Conservation (phyloP, 2,329 filamentous ascomycete genomes). For the Ilyonectria sp. region DNA sequence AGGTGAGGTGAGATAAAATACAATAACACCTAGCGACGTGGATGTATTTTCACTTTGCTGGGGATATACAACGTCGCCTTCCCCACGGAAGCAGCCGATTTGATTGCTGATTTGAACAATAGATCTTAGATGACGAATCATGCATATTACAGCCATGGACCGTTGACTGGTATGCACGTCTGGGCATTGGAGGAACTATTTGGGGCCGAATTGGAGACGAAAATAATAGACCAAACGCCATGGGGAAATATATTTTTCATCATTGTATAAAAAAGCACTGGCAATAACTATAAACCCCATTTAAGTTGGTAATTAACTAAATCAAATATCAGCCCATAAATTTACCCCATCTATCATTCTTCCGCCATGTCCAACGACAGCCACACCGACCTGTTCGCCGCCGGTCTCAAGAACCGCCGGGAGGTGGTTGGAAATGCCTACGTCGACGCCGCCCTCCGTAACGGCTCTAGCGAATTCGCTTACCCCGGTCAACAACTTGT, state of each 20-base stretch:
- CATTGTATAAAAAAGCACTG: background rate
- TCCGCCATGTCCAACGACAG: conserved; percentile 20
- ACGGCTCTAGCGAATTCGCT: conserved; percentile 67
- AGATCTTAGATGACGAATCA: background rate
- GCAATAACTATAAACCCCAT: too few relatives aligned
- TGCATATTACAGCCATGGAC: background rate
- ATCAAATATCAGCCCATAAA: background rate
- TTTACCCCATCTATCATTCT: background rate
- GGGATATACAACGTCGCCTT: background rate
- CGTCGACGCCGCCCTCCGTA: conserved; percentile 68
- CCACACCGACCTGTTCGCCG: conserved; percentile 64
- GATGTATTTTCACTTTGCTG: background rate
- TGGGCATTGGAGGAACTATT: background rate
- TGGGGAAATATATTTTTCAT: background rate
- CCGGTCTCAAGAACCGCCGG: conserved; percentile 71
- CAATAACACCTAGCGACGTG: background rate
- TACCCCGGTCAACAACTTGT: conserved; percentile 73
- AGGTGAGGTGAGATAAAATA: background rate
- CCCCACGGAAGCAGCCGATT: background rate
- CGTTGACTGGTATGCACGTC: too few relatives aligned
- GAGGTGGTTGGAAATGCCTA: conserved; percentile 72
- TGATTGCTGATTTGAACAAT: background rate
- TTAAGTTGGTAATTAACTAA: too few relatives aligned
- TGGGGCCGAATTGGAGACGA: background rate
- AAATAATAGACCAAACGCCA: background rate